These are phyloP conservation scores for Fusarium camptoceras DNA, from an alignment of 2,329 filamentous ascomycete genomes.

Conservation along the genomic window DNA sequence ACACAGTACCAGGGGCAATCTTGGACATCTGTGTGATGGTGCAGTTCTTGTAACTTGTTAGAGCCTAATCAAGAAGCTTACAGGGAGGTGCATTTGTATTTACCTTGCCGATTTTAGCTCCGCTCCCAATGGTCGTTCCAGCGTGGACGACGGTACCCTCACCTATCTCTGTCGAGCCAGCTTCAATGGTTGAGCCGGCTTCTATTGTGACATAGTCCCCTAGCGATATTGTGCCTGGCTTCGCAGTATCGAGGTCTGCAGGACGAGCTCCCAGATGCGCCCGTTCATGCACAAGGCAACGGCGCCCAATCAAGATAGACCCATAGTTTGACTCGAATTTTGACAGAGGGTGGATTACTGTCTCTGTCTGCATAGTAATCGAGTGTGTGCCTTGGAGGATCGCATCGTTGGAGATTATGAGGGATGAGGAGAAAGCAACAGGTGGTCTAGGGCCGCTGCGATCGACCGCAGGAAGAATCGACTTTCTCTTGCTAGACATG, in stretches of 20 bases:
- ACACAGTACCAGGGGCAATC: slow-evolving; percentile 65
- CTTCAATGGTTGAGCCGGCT: slow-evolving; percentile 69
- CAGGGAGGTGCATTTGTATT: slow-evolving; percentile 25
- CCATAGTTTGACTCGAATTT: slow-evolving; percentile 82
- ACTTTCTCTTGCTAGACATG: slow-evolving; percentile 66
- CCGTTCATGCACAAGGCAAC: slow-evolving; percentile 84
- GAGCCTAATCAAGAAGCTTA: background rate
- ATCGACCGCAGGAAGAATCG: slow-evolving; percentile 65
- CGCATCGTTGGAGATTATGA: slow-evolving; percentile 72
- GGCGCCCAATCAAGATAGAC: slow-evolving; percentile 82
- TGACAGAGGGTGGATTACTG: slow-evolving; percentile 86
- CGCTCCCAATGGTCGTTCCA: slow-evolving; percentile 68
- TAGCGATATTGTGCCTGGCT: slow-evolving; percentile 64
- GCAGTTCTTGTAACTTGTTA: slow-evolving; percentile 65
- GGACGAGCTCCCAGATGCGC: slow-evolving; percentile 64
- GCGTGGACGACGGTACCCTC: slow-evolving; percentile 71
- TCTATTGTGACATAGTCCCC: slow-evolving; percentile 73
- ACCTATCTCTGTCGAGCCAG: slow-evolving; percentile 70
- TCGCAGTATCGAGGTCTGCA: slow-evolving; percentile 39
- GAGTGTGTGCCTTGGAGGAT: slow-evolving; percentile 77
- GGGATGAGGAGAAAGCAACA: slow-evolving; percentile 69
- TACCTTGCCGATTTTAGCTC: slow-evolving; percentile 73
- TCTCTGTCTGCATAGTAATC: slow-evolving; percentile 81
- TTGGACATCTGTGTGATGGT: slow-evolving; percentile 75
- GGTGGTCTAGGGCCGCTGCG: slow-evolving; percentile 69